These are phyloP conservation scores for Fraxinus paxiana DNA, from an alignment of 305 asterid genomes.

Conservation along the genomic window DNA sequence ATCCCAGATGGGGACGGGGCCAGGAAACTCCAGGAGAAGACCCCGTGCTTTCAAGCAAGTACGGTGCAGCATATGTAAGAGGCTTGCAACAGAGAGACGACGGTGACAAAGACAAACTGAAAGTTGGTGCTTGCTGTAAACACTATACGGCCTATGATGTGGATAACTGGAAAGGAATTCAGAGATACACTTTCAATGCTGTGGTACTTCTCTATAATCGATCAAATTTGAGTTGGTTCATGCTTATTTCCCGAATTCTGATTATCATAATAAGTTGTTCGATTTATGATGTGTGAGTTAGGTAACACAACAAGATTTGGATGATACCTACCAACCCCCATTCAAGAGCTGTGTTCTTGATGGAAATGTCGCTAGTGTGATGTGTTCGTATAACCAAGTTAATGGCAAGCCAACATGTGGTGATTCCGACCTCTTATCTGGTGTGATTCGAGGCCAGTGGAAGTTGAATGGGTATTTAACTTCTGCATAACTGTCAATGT, in stretches of 20 bases:
- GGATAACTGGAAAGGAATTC: constrained; percentile 84
- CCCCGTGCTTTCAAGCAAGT: constrained; percentile 76
- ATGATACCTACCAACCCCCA: constrained; percentile 84
- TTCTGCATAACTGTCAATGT: neutral
- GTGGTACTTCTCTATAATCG: constrained; percentile 35
- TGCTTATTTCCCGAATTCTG: neutral
- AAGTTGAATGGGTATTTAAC: constrained; percentile 55
- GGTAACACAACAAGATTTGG: constrained; percentile 90
- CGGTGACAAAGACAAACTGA: constrained; percentile 55
- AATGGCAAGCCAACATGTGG: constrained; percentile 75
- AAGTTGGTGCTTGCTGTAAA: constrained; percentile 92
- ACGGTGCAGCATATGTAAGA: constrained; percentile 70
- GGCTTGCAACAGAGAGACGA: constrained; percentile 78
- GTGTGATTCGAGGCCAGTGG: constrained; percentile 73
- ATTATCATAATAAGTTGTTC: neutral
- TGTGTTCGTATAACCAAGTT: constrained; percentile 78
- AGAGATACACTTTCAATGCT: constrained; percentile 74
- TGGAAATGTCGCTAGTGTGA: constrained; percentile 76
- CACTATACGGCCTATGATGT: constrained; percentile 95
- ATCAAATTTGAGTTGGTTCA: neutral
- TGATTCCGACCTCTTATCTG: constrained; percentile 48
- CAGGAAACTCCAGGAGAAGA: constrained; percentile 98
- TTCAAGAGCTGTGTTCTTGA: constrained; percentile 80
- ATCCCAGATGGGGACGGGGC: constrained; percentile 97
- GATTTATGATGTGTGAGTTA: constrained; percentile 18